Base-by-base conservation (phyloP, 495 filamentous ascomycete genomes). In the Margaritispora aquatica region DNA sequence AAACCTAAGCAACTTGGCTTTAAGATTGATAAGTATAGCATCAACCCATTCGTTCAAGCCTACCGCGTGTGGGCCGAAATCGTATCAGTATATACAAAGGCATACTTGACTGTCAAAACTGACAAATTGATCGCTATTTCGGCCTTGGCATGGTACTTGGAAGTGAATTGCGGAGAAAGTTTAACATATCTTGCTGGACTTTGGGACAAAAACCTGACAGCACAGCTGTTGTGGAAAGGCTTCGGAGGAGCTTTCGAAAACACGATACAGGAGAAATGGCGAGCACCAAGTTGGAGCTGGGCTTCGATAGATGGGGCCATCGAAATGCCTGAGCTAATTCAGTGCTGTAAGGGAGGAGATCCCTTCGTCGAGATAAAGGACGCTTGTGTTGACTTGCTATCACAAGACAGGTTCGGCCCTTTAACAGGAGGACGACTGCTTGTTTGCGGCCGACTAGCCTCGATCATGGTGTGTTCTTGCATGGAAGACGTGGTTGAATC, bases 191-290 rank as follows among this genome's bases (percentile, higher is more conserved):
- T 48, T 8, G 44, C 44, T 48, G 44, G 44, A 5, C 44, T 48
- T n/a, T 48, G 44, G 44, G 20, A n/a, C 8, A 7, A 8, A n/a
- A 19, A 23, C 8, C 44, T 48, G 5, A n/a, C 44, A 5, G 8
- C 44, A 19, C 44, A 48, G 44, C n/a, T 48, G n/a, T 19, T 48
- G 21, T 48, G 44, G 44, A 48, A n/a, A 8, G 20, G 17, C 44
- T 48, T 48, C n/a, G 44, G 21, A n/a, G 21, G 21, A n/a, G 21
- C n/a, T 5, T 23, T 7, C 17, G 5, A 7, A 7, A 19, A 8
- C n/a, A 34, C 15, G 5, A 48, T 8, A 19, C 44, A 48, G 21
- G 20, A 48, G 20, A 68, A 62, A 55, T 54, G 57, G 47, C 58
- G 44, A 19, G 44, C 44, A 5, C 44, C 44, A n/a, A 48, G 17